Conservation (phyloP, 257 asterid genomes). For the Agastache rugosa region DNA sequence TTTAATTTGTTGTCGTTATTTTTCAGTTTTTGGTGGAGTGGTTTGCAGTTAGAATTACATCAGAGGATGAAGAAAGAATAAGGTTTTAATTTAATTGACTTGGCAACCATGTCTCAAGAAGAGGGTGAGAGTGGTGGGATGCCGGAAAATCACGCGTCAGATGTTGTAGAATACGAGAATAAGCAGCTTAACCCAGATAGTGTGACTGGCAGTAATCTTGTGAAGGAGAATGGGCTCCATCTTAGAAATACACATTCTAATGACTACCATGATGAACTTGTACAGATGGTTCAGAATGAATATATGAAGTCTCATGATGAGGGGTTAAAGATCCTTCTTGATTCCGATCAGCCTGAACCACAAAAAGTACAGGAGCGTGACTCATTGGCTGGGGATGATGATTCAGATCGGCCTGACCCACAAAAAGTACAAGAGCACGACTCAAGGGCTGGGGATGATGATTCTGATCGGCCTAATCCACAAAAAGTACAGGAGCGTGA, state of each 20-base stretch:
- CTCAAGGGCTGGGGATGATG: constrained; percentile 37
- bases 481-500: neutral
- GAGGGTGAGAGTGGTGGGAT: constrained; percentile 48
- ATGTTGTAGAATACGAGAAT: constrained; percentile 42
- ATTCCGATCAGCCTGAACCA: constrained; percentile 5
- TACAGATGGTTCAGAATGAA: constrained; percentile 83
- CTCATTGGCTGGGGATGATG: neutral
- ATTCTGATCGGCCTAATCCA: constrained; percentile 37
- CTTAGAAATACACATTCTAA: constrained; percentile 37
- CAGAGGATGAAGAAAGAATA: constrained; percentile 7
- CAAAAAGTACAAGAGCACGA: constrained; percentile 17
- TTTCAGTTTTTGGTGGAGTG: constrained; percentile 37
- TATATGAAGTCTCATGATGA: constrained; percentile 80
- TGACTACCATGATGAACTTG: constrained; percentile 63
- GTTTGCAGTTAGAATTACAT: constrained; percentile 22
- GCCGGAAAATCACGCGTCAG: constrained; percentile 47
- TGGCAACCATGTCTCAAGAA: constrained; percentile 52
- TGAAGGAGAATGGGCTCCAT: constrained; percentile 53
- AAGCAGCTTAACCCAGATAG: constrained; percentile 46
- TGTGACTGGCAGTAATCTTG: constrained; percentile 39
- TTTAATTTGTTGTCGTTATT: constrained; percentile 6
- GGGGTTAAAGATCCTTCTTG: constrained; percentile 52
- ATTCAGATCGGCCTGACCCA: neutral
- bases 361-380: neutral
- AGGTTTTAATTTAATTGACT: constrained; percentile 21